A percentile compares a stretch with the other conserved stretches of the same genome.
phyloP scores from a whole-genome alignment of 208 protist species.

The Angomonas deanei region DNA sequence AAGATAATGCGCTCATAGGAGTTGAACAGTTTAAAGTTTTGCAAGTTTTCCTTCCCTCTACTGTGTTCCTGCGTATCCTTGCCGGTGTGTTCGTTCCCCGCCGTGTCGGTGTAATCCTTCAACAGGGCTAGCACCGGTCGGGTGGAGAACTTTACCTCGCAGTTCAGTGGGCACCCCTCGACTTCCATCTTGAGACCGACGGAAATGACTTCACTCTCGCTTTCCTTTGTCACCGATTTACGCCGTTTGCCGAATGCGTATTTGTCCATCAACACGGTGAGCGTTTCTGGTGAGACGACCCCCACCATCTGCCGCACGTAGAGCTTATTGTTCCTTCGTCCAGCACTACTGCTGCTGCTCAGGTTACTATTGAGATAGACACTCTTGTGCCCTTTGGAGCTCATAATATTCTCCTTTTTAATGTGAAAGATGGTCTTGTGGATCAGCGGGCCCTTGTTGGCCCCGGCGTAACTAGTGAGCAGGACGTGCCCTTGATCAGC shows the following conservation, averaged over 20 bases:
- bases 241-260: neutral
- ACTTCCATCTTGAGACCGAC: no score
- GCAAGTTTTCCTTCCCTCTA: neutral
- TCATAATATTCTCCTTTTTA: neutral
- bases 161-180: no score
- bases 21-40: conserved; percentile 3
- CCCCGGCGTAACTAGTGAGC: conserved; percentile 11
- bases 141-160: neutral
- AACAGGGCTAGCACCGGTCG: neutral
- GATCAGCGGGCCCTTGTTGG: neutral
- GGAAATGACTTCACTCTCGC: no score
- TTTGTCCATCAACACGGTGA: neutral
- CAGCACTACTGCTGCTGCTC: neutral
- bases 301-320: neutral
- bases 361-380: neutral
- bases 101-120: neutral
- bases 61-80: neutral
- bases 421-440: neutral
- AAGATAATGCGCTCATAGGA: neutral
- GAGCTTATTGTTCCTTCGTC: neutral
- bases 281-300: neutral
- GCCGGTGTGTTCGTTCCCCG: neutral
- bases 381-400: neutral
- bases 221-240: no score
- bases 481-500: conserved; percentile 10